Conservation (phyloP, 495 filamentous ascomycete genomes). For the Neurospora sp. region DNA sequence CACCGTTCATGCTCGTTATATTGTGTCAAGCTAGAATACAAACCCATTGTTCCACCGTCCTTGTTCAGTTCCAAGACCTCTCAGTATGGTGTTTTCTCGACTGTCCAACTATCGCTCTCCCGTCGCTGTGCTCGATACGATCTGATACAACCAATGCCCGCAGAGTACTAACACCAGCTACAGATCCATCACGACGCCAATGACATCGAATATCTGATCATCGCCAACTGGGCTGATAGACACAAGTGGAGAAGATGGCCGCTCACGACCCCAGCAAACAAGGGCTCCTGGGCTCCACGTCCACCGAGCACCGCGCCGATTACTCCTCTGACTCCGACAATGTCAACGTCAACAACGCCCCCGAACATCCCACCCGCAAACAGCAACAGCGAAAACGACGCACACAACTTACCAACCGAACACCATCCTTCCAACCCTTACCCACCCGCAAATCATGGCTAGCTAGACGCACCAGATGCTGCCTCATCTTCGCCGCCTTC, state of each 20-base stretch:
- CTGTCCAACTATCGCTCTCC: neutral
- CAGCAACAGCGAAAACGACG: slow-evolving; percentile 4
- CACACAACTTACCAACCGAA: slow-evolving; percentile 1
- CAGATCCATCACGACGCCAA: neutral
- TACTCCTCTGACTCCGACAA: slow-evolving; percentile 18
- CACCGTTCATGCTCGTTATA: neutral
- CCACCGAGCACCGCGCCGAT: slow-evolving; percentile 12
- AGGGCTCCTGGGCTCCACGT: slow-evolving; percentile 8
- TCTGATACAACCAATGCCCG: neutral
- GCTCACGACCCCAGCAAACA: slow-evolving; percentile 16
- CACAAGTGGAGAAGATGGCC: neutral
- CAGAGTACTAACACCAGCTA: neutral
- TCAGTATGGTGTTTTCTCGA: neutral
- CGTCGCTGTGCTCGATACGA: neutral
- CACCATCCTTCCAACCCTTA: neutral
- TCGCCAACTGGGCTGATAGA: neutral
- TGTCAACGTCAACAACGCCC: slow-evolving; percentile 30
- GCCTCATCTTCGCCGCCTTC: slow-evolving; percentile 17
- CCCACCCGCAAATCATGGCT: slow-evolving; percentile 15
- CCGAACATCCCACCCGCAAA: slow-evolving; percentile 28
- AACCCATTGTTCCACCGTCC: neutral
- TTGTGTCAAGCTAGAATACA: neutral
- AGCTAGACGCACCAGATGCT: slow-evolving; percentile 26
- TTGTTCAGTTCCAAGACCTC: neutral
- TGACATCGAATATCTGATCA: neutral